Conservation (phyloP, 345 rosid genomes). For the Populus tremula region DNA sequence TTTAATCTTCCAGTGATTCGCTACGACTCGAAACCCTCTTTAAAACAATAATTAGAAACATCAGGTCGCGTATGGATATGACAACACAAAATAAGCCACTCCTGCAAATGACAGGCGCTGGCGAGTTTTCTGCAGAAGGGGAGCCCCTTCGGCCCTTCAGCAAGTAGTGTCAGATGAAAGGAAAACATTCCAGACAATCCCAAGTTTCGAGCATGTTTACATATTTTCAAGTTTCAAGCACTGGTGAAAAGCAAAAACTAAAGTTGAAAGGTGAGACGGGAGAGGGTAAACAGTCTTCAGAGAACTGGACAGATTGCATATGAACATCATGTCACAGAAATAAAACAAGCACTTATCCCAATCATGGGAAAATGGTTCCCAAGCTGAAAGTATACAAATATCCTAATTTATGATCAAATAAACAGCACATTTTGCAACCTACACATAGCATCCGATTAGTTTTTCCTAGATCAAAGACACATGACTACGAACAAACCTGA, state of each 20-base stretch:
- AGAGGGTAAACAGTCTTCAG: not conserved
- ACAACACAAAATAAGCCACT: no score
- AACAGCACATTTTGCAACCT: slow-evolving; percentile 29
- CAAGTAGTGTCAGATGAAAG: not conserved
- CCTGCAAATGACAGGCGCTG: not conserved
- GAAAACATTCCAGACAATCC: no score
- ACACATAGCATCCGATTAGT: slow-evolving; percentile 30
- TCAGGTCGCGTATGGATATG: no score
- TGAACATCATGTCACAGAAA: slow-evolving; percentile 8
- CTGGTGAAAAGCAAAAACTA: not conserved
- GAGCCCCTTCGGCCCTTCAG: not conserved
- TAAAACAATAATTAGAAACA: no score
- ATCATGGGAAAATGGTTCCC: slow-evolving; percentile 18
- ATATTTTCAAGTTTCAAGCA: no score
- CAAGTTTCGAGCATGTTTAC: no score
- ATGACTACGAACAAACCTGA: slow-evolving; percentile 38
- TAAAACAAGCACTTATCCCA: slow-evolving; percentile 18
- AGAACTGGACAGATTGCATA: slow-evolving; percentile 17
- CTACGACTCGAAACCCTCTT: no score
- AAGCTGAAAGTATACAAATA: slow-evolving; percentile 12
- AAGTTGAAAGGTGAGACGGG: not conserved
- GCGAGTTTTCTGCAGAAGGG: not conserved
- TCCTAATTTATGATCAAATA: slow-evolving; percentile 23
- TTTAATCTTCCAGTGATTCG: not conserved
- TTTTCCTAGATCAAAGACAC: slow-evolving; percentile 28